phyloP scores from a whole-genome alignment of 495 filamentous ascomycete genomes.

The Margaritispora aquatica region DNA sequence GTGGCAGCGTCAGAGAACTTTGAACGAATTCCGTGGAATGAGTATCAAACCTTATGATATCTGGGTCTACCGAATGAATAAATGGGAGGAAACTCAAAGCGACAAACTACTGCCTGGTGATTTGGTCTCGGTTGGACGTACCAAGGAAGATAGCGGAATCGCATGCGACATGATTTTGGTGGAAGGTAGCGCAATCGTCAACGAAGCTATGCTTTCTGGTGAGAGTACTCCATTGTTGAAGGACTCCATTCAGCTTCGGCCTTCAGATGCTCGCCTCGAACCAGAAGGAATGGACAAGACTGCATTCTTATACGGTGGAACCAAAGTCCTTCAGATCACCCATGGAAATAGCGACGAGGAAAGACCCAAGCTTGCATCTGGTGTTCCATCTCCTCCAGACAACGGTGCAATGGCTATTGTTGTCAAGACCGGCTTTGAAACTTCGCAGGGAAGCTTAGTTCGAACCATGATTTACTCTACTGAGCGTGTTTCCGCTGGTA shows the following conservation, averaged over 20 bases:
- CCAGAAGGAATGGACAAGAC: constrained; percentile 93
- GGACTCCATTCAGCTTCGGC: constrained; percentile 89
- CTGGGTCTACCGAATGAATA: constrained; percentile 77
- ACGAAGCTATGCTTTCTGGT: constrained; percentile 98
- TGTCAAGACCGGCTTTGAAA: constrained; percentile 97
- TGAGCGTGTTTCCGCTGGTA: constrained; percentile 96
- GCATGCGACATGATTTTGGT: constrained; percentile 96
- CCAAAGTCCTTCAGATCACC: constrained; percentile 93
- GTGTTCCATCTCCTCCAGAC: constrained; percentile 71
- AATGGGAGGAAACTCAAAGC: constrained; percentile 85
- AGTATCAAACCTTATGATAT: constrained; percentile 97
- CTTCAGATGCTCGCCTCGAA: constrained; percentile 77
- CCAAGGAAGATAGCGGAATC: constrained; percentile 94
- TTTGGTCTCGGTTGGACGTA: constrained; percentile 86
- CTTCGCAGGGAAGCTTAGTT: constrained; percentile 93
- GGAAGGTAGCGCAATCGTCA: constrained; percentile 94
- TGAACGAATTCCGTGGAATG: constrained; percentile 98
- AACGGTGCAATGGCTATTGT: constrained; percentile 91
- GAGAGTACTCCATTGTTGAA: constrained; percentile 97
- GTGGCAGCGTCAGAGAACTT: constrained; percentile 96
- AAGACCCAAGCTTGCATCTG: constrained; percentile 58
- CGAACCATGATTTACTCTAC: constrained; percentile 99
- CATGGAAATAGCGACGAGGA: constrained; percentile 74
- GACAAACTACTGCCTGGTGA: constrained; percentile 96
- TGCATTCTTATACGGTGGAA: constrained; percentile 91